Evolutionary conservation across 208 protist species (phyloP), one percentile per base, ranked within the genome.

Genomic region (Leishmania major): DNA sequence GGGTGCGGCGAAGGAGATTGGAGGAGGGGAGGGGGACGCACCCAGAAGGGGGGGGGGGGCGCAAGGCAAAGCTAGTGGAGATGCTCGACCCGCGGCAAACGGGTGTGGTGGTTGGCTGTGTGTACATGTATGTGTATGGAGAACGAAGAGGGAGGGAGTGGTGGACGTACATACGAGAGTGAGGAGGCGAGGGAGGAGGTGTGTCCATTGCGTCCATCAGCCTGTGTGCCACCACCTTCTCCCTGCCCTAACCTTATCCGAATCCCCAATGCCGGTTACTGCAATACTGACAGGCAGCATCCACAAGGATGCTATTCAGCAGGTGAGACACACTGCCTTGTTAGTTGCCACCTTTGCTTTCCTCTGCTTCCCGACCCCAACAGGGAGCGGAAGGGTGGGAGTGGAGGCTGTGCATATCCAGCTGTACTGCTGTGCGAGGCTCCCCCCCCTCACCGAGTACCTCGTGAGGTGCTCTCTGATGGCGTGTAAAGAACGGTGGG

Each of bases 371-470:
- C 60, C 47, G 31, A 3, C 6, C 57, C 17, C 22, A 85, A 49
- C 28, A 74, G 55, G 40, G 60, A 49, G 73, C 15, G 51, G 64
- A 31, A 81, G 71, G 71, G 78, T 45, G 47, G 59, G 67, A 77
- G 75, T 7, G 81, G 67, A 47, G 22, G 37, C 3, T 43, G 64
- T 6, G 31, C n/a, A 69, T 3, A 43, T 43, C 64, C 28, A 35
- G 64, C 11, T 25, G 64, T 69, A 31, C 64, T 35, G 35, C 35
- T 69, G 31, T 31, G 59, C 64, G 4, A 43, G 17, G 7, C 64
- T 35, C n/a, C 28, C 4, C 4, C 64, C 35, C 64, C n/a, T 66
- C 35, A 72, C 67, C 5, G 7, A 47, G 40, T 72, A 72, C 40
- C 67, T 47, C 43, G 37, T 47, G 35, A 72, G 67, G 37, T 72